Evolutionary conservation across 306 rosid genomes (phyloP).

Genomic region (Medicago ruthenica): DNA sequence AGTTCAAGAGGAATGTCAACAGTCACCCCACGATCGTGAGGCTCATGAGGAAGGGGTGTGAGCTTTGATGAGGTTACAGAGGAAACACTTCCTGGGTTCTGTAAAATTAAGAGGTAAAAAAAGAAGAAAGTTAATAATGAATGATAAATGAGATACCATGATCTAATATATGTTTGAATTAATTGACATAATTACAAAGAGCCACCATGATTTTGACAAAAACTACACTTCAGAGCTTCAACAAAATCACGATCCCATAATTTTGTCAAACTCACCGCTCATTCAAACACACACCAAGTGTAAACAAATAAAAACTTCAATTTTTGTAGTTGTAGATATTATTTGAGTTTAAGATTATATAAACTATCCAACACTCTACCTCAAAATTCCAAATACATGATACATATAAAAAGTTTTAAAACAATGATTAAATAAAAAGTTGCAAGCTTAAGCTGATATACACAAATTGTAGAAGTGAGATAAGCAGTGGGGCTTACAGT

Average conservation of each 20-base stretch:
- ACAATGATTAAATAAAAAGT: slow-evolving; percentile 27
- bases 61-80: slow-evolving; percentile 60
- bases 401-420: slow-evolving; percentile 1
- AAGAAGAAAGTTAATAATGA: neutral
- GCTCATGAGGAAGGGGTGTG: slow-evolving; percentile 79
- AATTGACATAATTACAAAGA: too few relatives aligned
- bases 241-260: too few relatives aligned
- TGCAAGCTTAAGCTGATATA: neutral
- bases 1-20: slow-evolving; percentile 69
- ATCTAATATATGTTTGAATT: neutral
- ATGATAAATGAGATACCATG: neutral
- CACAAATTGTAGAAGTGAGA: slow-evolving; percentile 3
- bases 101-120: slow-evolving; percentile 11
- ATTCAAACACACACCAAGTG: neutral
- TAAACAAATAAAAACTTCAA: neutral
- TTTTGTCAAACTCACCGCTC: neutral
- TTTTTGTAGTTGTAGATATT: neutral
- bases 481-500: slow-evolving; percentile 49
- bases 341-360: neutral
- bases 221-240: too few relatives aligned
- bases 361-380: neutral
- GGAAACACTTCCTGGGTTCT: slow-evolving; percentile 58
- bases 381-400: slow-evolving; percentile 7
- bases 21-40: slow-evolving; percentile 73
- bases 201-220: too few relatives aligned